Evolutionary conservation across 768 basidiomycete genomes (phyloP).

Genomic region (Gloeostereum incarnatum): DNA sequence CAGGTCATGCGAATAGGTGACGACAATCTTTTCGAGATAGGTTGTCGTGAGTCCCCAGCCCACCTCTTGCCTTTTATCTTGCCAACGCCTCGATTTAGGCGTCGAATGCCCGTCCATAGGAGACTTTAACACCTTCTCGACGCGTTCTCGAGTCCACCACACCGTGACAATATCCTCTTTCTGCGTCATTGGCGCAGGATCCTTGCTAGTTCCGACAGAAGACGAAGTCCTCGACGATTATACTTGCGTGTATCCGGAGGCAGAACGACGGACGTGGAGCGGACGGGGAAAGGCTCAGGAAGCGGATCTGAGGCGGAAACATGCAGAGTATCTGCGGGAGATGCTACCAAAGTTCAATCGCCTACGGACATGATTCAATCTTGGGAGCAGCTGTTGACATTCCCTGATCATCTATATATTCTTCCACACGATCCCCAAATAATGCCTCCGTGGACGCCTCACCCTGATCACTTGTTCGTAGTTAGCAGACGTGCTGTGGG

Average conservation of each 20-base stretch:
- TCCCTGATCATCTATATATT: too few relatives aligned
- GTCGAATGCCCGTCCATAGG: slow-evolving; percentile 84
- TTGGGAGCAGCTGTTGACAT: too few relatives aligned
- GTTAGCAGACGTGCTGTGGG: too few relatives aligned
- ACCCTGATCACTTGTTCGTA: too few relatives aligned
- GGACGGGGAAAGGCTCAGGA: slow-evolving; percentile 81
- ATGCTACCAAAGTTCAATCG: slow-evolving; percentile 89
- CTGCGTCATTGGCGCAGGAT: slow-evolving; percentile 78
- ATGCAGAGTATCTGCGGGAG: slow-evolving; percentile 86
- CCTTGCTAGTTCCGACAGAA: slow-evolving; percentile 69
- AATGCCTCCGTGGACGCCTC: too few relatives aligned
- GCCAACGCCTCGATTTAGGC: slow-evolving; percentile 38
- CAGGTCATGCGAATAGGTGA: slow-evolving; percentile 92
- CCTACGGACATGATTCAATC: too few relatives aligned
- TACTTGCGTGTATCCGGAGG: slow-evolving; percentile 69
- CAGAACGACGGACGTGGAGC: slow-evolving; percentile 76
- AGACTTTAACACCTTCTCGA: slow-evolving; percentile 78
- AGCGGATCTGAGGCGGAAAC: slow-evolving; percentile 74
- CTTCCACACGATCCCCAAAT: too few relatives aligned
- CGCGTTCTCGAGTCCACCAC: slow-evolving; percentile 76
- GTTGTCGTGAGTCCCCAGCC: slow-evolving; percentile 58
- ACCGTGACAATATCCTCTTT: slow-evolving; percentile 70
- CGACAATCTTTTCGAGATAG: slow-evolving; percentile 91
- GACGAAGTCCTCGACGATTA: slow-evolving; percentile 76
- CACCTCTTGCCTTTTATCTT: neutral